These are phyloP conservation scores for Gymnopus androsaceus DNA, from an alignment of 1,284 basidiomycete genomes.

Conservation along the genomic window DNA sequence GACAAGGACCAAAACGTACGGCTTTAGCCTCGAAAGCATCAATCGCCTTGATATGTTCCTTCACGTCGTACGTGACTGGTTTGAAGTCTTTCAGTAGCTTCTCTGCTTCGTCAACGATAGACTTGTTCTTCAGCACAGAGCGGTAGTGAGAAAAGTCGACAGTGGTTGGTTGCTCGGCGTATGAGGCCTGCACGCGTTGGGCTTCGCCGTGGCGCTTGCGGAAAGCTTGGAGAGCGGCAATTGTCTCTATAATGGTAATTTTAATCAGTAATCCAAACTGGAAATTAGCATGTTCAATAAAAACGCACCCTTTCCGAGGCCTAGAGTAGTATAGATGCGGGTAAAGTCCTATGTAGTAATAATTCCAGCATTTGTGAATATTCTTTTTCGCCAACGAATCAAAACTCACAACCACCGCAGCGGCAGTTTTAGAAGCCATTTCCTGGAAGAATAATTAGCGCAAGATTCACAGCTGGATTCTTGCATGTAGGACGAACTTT, in stretches of 20 bases:
- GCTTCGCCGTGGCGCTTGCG: conserved; percentile 94
- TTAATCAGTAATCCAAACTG: conserved; percentile 7
- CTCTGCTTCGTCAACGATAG: conserved; percentile 90
- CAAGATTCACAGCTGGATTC: neutral
- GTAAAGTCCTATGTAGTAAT: conserved; percentile 74
- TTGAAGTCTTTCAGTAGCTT: conserved; percentile 91
- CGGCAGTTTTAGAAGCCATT: conserved; percentile 84
- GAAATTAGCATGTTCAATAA: neutral
- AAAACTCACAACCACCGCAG: conserved; percentile 71
- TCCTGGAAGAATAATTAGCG: conserved; percentile 12
- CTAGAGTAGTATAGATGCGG: conserved; percentile 87
- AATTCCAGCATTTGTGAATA: conserved; percentile 18
- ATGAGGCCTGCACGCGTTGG: conserved; percentile 72
- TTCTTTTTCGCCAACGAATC: conserved; percentile 16
- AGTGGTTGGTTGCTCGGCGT: conserved; percentile 75
- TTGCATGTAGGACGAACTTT: neutral
- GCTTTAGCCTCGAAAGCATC: conserved; percentile 97
- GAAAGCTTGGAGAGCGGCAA: conserved; percentile 90
- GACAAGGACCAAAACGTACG: conserved; percentile 52
- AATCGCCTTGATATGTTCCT: conserved; percentile 91
- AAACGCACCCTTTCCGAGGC: conserved; percentile 84
- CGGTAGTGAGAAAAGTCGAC: conserved; percentile 93
- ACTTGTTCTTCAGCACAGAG: conserved; percentile 89
- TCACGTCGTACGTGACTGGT: conserved; percentile 95
- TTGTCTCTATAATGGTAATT: conserved; percentile 65